Evolutionary conservation across 495 filamentous ascomycete genomes (phyloP).

Genomic region (Annulohypoxylon bovei): DNA sequence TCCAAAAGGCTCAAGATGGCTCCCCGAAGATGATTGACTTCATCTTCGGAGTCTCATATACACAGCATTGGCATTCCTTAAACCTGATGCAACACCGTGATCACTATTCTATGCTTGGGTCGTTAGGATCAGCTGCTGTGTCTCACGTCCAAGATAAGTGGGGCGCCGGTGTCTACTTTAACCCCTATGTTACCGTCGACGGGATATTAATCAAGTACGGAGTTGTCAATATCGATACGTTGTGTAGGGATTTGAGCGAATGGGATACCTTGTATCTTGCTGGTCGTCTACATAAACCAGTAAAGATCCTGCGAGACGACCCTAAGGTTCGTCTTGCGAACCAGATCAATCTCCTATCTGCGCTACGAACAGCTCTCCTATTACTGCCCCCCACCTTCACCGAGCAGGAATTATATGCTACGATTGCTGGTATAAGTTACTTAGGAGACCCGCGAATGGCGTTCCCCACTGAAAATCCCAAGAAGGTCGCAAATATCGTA

Average conservation of each 20-base stretch:
- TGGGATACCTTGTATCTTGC: slow-evolving; percentile 96
- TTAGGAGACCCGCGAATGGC: slow-evolving; percentile 94
- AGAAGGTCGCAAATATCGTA: slow-evolving; percentile 94
- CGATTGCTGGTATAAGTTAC: slow-evolving; percentile 91
- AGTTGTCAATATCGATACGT: slow-evolving; percentile 88
- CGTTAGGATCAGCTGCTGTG: slow-evolving; percentile 82
- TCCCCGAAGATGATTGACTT: slow-evolving; percentile 98
- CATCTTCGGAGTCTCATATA: slow-evolving; percentile 94
- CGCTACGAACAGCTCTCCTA: slow-evolving; percentile 86
- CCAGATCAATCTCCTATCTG: slow-evolving; percentile 92
- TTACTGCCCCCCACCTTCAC: slow-evolving; percentile 85
- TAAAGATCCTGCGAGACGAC: slow-evolving; percentile 96
- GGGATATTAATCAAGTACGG: slow-evolving; percentile 97
- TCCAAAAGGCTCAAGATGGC: slow-evolving; percentile 82
- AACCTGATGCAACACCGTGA: slow-evolving; percentile 89
- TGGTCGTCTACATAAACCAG: slow-evolving; percentile 93
- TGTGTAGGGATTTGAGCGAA: slow-evolving; percentile 83
- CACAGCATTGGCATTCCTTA: slow-evolving; percentile 95
- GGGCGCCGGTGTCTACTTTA: slow-evolving; percentile 97
- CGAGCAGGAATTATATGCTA: slow-evolving; percentile 86
- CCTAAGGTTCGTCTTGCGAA: slow-evolving; percentile 90
- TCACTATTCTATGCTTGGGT: slow-evolving; percentile 91
- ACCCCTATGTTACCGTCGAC: slow-evolving; percentile 94
- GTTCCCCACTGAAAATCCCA: slow-evolving; percentile 85
- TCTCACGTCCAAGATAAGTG: slow-evolving; percentile 85